Evolutionary conservation across 2,329 filamentous ascomycete species (phyloP).

Genomic region (Dryadomyces quercus-mongolicae): DNA sequence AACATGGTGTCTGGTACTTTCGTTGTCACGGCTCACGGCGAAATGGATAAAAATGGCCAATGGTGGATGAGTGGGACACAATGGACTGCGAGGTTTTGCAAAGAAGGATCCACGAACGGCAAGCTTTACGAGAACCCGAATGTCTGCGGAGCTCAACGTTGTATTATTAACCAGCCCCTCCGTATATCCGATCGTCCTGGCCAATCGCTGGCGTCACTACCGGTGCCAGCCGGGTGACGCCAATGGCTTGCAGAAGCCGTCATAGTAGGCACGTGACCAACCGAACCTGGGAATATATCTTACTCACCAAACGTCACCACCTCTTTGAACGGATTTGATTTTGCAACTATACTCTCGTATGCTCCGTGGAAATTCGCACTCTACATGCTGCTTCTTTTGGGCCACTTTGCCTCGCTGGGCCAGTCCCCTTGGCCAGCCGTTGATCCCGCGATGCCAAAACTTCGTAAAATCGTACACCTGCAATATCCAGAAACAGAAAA

Average conservation of each 20-base stretch:
- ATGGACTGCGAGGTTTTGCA: too few relatives aligned
- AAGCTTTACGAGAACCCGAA: too few relatives aligned
- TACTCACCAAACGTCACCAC: too few relatives aligned
- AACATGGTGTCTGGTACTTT: conserved; percentile 41
- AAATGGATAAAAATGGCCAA: background rate
- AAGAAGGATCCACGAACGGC: too few relatives aligned
- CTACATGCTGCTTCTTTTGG: background rate
- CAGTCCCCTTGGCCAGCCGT: background rate
- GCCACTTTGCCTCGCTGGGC: background rate
- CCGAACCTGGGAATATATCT: too few relatives aligned
- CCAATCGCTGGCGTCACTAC: background rate
- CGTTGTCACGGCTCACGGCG: background rate
- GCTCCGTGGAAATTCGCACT: background rate
- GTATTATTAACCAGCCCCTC: background rate
- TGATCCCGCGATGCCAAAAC: background rate
- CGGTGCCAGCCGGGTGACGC: background rate
- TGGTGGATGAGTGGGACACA: background rate
- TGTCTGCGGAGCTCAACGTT: too few relatives aligned
- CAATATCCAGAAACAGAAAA: background rate
- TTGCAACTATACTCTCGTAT: background rate
- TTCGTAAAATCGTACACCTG: background rate
- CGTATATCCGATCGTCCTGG: background rate
- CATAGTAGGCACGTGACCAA: background rate
- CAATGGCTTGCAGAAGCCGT: background rate
- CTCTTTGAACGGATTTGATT: too few relatives aligned